A percentile compares a stretch with the other conserved stretches of the same genome.
These are phyloP conservation scores for Maudiozyma pseudohumilis DNA, from an alignment of 805 yeast species.

Conservation along the genomic window DNA sequence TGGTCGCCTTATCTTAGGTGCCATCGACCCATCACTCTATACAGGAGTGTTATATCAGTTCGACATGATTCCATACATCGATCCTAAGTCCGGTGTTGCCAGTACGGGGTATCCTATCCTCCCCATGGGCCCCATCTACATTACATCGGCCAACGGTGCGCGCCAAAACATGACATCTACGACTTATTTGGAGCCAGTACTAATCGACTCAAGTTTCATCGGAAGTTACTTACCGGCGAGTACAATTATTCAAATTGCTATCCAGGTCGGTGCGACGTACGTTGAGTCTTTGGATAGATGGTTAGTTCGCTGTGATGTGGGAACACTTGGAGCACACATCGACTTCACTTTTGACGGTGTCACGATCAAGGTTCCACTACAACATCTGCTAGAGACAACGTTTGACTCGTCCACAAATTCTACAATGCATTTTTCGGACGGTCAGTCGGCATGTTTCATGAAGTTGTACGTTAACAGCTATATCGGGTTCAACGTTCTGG, in stretches of 20 bases:
- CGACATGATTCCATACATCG: conserved; percentile 38
- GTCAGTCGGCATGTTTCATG: conserved; percentile 48
- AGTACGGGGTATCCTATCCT: conserved; percentile 36
- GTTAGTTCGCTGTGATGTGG: conserved; percentile 54
- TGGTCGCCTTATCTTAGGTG: conserved; percentile 45
- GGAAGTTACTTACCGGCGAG: conserved; percentile 46
- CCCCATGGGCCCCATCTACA: conserved; percentile 37
- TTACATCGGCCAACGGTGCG: conserved; percentile 35
- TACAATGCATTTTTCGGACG: conserved; percentile 40
- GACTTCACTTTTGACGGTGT: conserved; percentile 46
- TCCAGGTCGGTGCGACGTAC: conserved; percentile 61
- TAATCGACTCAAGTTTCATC: conserved; percentile 47
- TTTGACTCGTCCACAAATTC: conserved; percentile 24
- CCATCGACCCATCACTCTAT: conserved; percentile 39
- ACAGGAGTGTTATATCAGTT: conserved; percentile 40
- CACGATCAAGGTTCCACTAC: conserved; percentile 40
- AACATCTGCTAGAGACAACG: conserved; percentile 36
- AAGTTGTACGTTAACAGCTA: conserved; percentile 38
- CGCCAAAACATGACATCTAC: conserved; percentile 29
- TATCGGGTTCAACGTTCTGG: conserved; percentile 46
- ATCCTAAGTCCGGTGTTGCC: conserved; percentile 10
- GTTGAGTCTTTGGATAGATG: conserved; percentile 39
- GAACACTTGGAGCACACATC: conserved; percentile 39
- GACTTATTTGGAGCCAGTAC: conserved; percentile 38
- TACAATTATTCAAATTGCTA: conserved; percentile 49